A percentile compares a stretch with the other conserved stretches of the same genome.
These are phyloP conservation scores for Thyridium curvatum DNA, from an alignment of 2,329 filamentous ascomycete species.

Conservation along the genomic window DNA sequence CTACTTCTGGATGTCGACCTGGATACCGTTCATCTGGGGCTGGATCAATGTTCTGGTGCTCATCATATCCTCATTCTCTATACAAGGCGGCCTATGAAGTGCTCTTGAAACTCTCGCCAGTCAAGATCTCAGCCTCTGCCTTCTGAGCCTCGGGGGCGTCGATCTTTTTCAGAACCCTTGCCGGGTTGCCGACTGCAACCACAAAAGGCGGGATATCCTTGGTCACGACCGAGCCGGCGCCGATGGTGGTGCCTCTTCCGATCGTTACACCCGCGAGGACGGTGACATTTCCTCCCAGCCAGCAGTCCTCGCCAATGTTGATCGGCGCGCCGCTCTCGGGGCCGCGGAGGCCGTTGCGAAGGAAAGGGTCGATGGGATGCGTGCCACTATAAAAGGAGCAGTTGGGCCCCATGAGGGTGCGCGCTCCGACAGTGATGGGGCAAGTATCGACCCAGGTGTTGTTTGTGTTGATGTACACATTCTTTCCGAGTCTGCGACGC, in stretches of 20 bases:
- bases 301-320: constrained; percentile 72
- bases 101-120: not conserved
- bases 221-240: constrained; percentile 78
- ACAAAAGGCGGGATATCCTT: constrained; percentile 62
- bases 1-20: constrained; percentile 87
- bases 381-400: constrained; percentile 69
- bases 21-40: constrained; percentile 87
- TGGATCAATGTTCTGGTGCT: constrained; percentile 77
- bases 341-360: constrained; percentile 68
- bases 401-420: constrained; percentile 74
- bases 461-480: constrained; percentile 71
- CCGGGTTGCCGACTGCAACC: constrained; percentile 63
- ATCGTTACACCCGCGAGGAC: constrained; percentile 75
- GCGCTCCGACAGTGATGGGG: constrained; percentile 65
- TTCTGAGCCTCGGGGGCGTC: constrained; percentile 19
- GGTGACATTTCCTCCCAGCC: constrained; percentile 66
- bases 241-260: constrained; percentile 66
- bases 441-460: constrained; percentile 74
- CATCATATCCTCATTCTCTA: constrained; percentile 85
- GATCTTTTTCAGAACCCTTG: constrained; percentile 44
- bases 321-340: constrained; percentile 72
- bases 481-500: constrained; percentile 48
- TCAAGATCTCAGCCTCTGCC: not conserved
- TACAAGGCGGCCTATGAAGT: constrained; percentile 73
- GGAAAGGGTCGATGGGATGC: constrained; percentile 69